Conservation (phyloP, 176 grass and related monocot genomes). For the Juncus effusus region DNA sequence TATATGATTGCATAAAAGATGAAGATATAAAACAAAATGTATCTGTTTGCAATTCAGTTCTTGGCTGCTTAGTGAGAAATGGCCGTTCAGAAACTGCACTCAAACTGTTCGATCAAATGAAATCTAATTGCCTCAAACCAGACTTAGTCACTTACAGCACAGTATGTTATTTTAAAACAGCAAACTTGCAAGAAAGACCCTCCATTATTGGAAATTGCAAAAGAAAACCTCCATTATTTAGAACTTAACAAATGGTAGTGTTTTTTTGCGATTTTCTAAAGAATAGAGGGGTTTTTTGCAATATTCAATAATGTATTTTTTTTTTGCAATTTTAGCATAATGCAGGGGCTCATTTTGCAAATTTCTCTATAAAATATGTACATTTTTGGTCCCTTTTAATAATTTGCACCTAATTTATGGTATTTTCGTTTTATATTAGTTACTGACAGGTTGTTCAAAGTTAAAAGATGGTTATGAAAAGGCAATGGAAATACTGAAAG, state of each 20-base stretch:
- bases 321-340: too few relatives aligned
- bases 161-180: slow-evolving; percentile 41
- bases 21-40: slow-evolving; percentile 42
- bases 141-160: slow-evolving; percentile 91
- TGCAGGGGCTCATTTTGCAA: too few relatives aligned
- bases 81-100: slow-evolving; percentile 59
- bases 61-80: slow-evolving; percentile 85
- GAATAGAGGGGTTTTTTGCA: too few relatives aligned
- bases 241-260: too few relatives aligned
- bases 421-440: slow-evolving; percentile 36
- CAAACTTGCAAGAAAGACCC: too few relatives aligned
- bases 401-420: slow-evolving; percentile 2
- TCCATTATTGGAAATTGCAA: too few relatives aligned
- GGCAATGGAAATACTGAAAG: slow-evolving; percentile 68
- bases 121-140: slow-evolving; percentile 60
- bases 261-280: too few relatives aligned
- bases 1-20: slow-evolving; percentile 57
- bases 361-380: too few relatives aligned
- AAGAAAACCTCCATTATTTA: too few relatives aligned
- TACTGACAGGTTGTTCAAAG: slow-evolving; percentile 79
- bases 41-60: slow-evolving; percentile 82
- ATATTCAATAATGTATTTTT: too few relatives aligned
- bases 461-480: slow-evolving; percentile 61
- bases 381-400: too few relatives aligned
- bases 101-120: slow-evolving; percentile 84